A percentile compares a stretch with the other conserved stretches of the same genome.
These are phyloP conservation scores for Panus rudis DNA, from an alignment of 768 basidiomycete genomes.

Conservation along the genomic window DNA sequence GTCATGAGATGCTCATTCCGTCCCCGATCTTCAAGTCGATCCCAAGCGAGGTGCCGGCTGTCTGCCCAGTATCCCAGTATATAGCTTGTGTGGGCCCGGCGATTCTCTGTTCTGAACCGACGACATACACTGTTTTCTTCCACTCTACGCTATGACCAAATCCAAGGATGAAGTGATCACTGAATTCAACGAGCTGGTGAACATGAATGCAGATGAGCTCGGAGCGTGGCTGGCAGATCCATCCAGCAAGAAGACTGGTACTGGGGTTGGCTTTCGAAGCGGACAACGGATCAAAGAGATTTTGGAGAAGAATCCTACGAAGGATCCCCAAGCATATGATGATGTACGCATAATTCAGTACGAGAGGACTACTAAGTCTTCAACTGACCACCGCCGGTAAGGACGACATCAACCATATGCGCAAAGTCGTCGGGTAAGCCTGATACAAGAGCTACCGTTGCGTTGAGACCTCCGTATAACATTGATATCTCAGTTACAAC, in stretches of 20 bases:
- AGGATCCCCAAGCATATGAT: constrained; percentile 24
- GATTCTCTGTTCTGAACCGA: too few relatives aligned
- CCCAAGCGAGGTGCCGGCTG: too few relatives aligned
- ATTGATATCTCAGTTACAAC: constrained; percentile 19
- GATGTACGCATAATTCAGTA: constrained; percentile 12
- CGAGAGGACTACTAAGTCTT: too few relatives aligned
- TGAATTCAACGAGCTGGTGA: constrained; percentile 25
- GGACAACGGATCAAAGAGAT: constrained; percentile 27
- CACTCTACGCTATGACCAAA: too few relatives aligned
- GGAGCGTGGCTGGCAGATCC: constrained; percentile 26
- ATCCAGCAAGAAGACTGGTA: constrained; percentile 24
- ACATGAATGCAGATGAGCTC: constrained; percentile 27
- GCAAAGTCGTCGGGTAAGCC: constrained; percentile 26
- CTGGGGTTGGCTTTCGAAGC: constrained; percentile 26
- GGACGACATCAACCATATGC: constrained; percentile 27
- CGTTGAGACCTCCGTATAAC: neutral
- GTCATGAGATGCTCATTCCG: neutral
- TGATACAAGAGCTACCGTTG: neutral
- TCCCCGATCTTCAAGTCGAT: neutral
- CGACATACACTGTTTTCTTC: too few relatives aligned
- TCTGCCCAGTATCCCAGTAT: too few relatives aligned
- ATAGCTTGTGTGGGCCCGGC: too few relatives aligned
- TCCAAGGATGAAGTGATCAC: constrained; percentile 22
- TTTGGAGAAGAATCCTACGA: constrained; percentile 26
- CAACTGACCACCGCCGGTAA: constrained; percentile 3